phyloP scores from a whole-genome alignment of 306 rosid species.

The Quercus rubra region DNA sequence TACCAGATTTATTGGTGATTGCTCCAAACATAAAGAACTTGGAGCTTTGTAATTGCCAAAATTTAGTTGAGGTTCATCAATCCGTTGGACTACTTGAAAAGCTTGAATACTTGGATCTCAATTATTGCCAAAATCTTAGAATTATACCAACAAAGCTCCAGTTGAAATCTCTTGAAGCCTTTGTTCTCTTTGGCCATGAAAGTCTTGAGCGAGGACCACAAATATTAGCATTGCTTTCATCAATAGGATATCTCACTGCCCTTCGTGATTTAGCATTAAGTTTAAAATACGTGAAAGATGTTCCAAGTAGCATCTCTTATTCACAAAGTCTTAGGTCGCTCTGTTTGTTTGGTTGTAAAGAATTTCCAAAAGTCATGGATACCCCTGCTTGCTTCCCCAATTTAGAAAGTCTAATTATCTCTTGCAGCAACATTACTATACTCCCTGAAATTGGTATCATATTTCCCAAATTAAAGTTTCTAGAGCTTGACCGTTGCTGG shows the following conservation, averaged over 20 bases:
- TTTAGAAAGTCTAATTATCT: neutral
- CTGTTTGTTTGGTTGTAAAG: slow-evolving; percentile 11
- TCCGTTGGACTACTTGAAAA: slow-evolving; percentile 28
- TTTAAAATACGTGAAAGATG: neutral
- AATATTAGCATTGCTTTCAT: too few relatives aligned
- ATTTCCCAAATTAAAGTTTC: too few relatives aligned
- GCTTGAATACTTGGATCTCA: slow-evolving; percentile 5
- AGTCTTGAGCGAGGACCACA: neutral
- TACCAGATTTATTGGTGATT: slow-evolving; percentile 21
- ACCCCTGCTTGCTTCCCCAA: slow-evolving; percentile 12
- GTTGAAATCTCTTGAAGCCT: slow-evolving; percentile 15
- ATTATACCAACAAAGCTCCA: slow-evolving; percentile 6
- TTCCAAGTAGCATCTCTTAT: slow-evolving; percentile 10
- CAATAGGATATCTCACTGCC: too few relatives aligned
- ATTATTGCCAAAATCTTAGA: slow-evolving; percentile 10
- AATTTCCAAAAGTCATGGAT: slow-evolving; percentile 12
- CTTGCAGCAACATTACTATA: too few relatives aligned
- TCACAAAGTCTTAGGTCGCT: slow-evolving; percentile 17
- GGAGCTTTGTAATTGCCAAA: neutral
- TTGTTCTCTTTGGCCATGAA: neutral
- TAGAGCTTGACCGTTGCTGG: fast-evolving
- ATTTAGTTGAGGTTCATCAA: slow-evolving; percentile 27
- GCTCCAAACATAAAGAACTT: slow-evolving; percentile 19
- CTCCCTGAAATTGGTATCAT: too few relatives aligned
- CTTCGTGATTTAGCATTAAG: too few relatives aligned